These are phyloP conservation scores for Penicillium sp. DNA, from an alignment of 2,329 filamentous ascomycete genomes.

Conservation along the genomic window DNA sequence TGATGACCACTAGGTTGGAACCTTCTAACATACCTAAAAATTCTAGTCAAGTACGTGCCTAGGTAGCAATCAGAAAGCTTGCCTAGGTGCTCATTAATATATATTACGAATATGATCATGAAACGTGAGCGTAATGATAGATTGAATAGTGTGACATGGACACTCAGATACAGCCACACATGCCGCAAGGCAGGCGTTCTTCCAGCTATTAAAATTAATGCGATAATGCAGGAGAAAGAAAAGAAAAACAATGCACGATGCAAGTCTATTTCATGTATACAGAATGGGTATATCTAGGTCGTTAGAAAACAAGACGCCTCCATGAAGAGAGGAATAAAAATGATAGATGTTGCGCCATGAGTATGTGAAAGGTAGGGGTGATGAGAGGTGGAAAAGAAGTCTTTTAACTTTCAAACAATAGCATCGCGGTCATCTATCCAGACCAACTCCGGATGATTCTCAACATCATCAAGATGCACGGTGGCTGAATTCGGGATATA, in stretches of 20 bases:
- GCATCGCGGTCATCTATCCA: conserved; percentile 14
- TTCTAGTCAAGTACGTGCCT: no score
- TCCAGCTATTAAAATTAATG: background rate
- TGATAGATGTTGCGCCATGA: background rate
- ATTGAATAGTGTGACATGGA: background rate
- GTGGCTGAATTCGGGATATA: conserved; percentile 14
- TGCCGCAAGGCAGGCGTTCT: background rate
- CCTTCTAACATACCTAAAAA: no score
- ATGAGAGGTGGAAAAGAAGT: background rate
- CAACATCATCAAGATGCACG: conserved; percentile 12
- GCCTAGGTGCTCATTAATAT: background rate
- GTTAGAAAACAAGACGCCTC: conserved; percentile 6
- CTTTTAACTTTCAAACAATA: conserved; percentile 1
- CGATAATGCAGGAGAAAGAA: background rate
- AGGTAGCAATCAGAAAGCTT: no score
- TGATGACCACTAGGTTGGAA: no score
- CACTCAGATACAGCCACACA: background rate
- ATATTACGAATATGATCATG: background rate
- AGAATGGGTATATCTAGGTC: conserved; percentile 13
- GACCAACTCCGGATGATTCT: conserved; percentile 11
- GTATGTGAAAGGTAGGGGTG: background rate
- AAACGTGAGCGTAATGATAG: background rate
- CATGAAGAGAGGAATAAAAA: background rate
- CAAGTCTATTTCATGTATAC: conserved; percentile 10
- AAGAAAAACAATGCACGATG: conserved; percentile 5